phyloP scores from a whole-genome alignment of 331 rosid species.

The Dryas integrifolia region DNA sequence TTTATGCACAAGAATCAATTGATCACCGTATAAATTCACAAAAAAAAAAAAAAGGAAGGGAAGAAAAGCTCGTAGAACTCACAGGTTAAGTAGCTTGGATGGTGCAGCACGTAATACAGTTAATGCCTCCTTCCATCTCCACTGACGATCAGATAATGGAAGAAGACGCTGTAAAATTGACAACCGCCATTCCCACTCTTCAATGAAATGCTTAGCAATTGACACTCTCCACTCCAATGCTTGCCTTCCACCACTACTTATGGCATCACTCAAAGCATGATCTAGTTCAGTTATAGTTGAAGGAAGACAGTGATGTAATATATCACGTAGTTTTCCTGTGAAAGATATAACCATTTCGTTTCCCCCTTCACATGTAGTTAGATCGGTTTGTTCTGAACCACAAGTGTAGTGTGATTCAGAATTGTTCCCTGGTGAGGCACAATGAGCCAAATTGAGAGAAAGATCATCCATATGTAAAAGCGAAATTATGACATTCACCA shows the following conservation, averaged over 20 bases:
- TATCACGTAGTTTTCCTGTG: slow-evolving; percentile 65
- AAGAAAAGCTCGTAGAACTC: slow-evolving; percentile 34
- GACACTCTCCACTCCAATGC: slow-evolving; percentile 93
- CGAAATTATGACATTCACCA: slow-evolving; percentile 78
- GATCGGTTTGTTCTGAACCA: slow-evolving; percentile 46
- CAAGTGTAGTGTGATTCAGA: slow-evolving; percentile 36
- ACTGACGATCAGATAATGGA: slow-evolving; percentile 87
- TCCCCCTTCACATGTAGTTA: slow-evolving; percentile 55
- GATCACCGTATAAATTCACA: slow-evolving; percentile 15
- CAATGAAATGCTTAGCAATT: slow-evolving; percentile 70
- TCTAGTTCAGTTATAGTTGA: slow-evolving; percentile 61
- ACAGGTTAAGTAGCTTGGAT: slow-evolving; percentile 93
- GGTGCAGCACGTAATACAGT: slow-evolving; percentile 95
- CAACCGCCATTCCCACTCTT: slow-evolving; percentile 99
- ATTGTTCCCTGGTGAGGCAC: slow-evolving; percentile 49
- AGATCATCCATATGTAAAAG: slow-evolving; percentile 84
- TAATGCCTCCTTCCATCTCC: slow-evolving; percentile 98
- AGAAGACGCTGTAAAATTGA: slow-evolving; percentile 93
- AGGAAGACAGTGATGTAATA: slow-evolving; percentile 58
- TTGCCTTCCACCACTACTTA: slow-evolving; percentile 59
- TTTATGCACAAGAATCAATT: slow-evolving; percentile 9
- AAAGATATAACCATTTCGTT: slow-evolving; percentile 82
- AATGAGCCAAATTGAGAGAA: slow-evolving; percentile 60
- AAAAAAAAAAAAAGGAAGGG: not conserved
- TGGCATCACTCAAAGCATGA: slow-evolving; percentile 45